Evolutionary conservation across 139 green algal species (phyloP), one percentile per base, ranked within the genome.

Genomic region (Coelastrella sp.): DNA sequence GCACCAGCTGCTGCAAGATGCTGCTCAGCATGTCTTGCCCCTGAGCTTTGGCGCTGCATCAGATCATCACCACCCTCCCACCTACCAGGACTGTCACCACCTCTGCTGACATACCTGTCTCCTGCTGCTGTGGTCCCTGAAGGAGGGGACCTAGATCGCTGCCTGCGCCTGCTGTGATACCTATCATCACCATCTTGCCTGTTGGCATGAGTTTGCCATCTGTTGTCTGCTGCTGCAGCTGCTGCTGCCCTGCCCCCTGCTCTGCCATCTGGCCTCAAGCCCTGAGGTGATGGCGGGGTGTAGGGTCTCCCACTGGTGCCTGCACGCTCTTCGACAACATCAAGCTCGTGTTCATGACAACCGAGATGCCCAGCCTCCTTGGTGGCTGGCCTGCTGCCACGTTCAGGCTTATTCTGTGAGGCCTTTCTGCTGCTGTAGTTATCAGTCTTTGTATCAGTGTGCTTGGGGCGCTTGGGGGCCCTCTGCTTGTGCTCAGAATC

Each of bases 201-300:
- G 43, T 48, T 80, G 72, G 30, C 30, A n/a, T n/a, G n/a, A n/a
- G n/a, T n/a, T n/a, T n/a, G n/a, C 9, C 72, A 40, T 19, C 53
- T n/a, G 13, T 5, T 41, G 13, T 27, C 66, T 32, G 35, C 43
- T 21, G 15, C 48, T 11, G 75, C 75, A 71, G 53, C 75, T 23
- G 75, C 75, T 6, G 75, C 75, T 19, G 75, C 75, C 7, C 75
- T 25, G 23, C 75, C 75, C 38, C 71, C 53, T n/a, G 35, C 75
- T 35, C 75, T 25, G 11, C 75, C 75, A 53, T 82, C 75, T 21
- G 75, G 75, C 9, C 75, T 34, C 19, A 30, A 57, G 53, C 75
- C 53, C 2, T 38, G 51, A 57, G 53, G 30, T 40, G 19, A 45
- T n/a, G 69, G 69, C 7, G 69, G 69, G 23, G 35, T 74, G 35